Evolutionary conservation across 2,329 filamentous ascomycete species (phyloP).

Genomic region (Sphaerulina vaccinii): DNA sequence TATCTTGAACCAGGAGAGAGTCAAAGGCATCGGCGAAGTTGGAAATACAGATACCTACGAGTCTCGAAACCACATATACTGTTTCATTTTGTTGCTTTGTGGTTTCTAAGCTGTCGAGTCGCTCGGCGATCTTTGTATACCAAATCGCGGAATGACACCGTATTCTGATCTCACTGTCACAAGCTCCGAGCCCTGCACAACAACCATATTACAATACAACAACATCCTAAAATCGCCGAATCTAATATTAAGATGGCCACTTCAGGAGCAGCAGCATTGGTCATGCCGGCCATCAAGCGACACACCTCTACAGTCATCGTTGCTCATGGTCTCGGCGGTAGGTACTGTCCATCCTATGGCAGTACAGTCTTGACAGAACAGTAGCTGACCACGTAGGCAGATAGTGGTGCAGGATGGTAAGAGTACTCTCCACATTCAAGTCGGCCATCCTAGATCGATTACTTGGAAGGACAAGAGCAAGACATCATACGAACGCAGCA

Average conservation of each 20-base stretch:
- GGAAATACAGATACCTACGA: background rate
- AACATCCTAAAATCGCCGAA: background rate
- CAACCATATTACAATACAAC: background rate
- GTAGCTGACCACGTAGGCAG: constrained; percentile 14
- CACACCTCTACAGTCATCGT: constrained; percentile 97
- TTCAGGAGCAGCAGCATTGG: constrained; percentile 53
- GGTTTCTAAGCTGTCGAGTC: constrained; percentile 1
- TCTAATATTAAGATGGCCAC: constrained; percentile 32
- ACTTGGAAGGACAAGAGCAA: too few relatives aligned
- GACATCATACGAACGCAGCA: background rate
- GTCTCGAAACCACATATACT: background rate
- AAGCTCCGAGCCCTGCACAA: background rate
- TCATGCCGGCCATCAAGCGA: constrained; percentile 74
- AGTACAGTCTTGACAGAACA: constrained; percentile 4
- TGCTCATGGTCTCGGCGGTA: constrained; percentile 87
- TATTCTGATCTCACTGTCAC: background rate
- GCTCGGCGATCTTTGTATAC: background rate
- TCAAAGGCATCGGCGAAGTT: constrained; percentile 15
- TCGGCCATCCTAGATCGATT: background rate
- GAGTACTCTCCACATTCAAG: constrained; percentile 4
- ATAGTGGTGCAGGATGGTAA: constrained; percentile 68
- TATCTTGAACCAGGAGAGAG: constrained; percentile 16
- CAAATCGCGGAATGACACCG: background rate
- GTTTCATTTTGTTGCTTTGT: background rate
- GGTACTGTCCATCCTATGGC: constrained; percentile 33